Base-by-base conservation (phyloP, 345 rosid species). In the Lepidium africanum region DNA sequence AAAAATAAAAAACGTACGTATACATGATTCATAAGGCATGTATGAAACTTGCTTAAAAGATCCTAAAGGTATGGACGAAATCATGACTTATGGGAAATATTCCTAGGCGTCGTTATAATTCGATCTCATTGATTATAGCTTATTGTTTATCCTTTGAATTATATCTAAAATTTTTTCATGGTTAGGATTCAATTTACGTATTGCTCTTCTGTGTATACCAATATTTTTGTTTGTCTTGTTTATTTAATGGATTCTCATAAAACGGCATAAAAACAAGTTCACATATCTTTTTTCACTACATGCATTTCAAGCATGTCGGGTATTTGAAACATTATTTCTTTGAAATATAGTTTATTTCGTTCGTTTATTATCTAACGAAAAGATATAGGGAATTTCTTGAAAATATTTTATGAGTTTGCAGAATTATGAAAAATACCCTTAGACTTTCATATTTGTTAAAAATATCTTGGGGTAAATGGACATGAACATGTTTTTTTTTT, bases 41-140 rank as follows among this genome's bases (percentile, higher is more conserved):
- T 66, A 49, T 25, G 37, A 42, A 60, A 45, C 35, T 67, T 74
- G 69, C 64, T 61, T 67, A 64, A 67, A 50, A 74, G 73, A 67
- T 51, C 41, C 45, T 30, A 48, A 61, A 53, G 73, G 78, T 60
- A 74, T 74, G 69, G 78, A 21, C 21, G 63, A 67, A 30, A 43
- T 46, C 59, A 54, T 74, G 69, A 59, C 73, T 74, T 74, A 42
- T 36, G 59, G 50, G 19, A 54, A 67, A 27, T 2, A 2, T 33
- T 59, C 36, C 33, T 50, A 27, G 40, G 65, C 39, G 21, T 59
- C 53, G 30, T 52, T 35, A 5, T 60, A 45, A 17, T 1, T 43
- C 7, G 7, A 30, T 30, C 55, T 53, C 63, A 50, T 51, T 74
- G 45, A 67, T 61, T 50, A 10, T 36, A 21, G 47, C 38, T 48